Percentiles rank a stretch among this genome's conserved stretches.
phyloP scores from a whole-genome alignment of 805 yeast species.

The Starmera caribaea region DNA sequence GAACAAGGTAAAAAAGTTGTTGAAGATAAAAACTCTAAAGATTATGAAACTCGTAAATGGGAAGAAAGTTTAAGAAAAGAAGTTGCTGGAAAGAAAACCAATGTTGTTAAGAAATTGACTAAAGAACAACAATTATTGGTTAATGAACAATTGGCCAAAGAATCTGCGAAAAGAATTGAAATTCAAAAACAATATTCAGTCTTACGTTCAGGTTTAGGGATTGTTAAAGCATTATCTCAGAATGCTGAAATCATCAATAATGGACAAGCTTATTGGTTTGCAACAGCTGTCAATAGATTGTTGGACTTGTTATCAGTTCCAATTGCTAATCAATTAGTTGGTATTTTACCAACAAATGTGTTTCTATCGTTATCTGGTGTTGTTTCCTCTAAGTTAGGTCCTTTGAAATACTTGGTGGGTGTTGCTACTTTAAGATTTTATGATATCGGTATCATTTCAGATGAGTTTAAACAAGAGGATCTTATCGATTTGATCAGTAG shows the following conservation, averaged over 20 bases:
- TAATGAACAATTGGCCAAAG: slow-evolving; percentile 53
- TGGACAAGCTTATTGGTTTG: slow-evolving; percentile 64
- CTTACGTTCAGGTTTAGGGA: slow-evolving; percentile 38
- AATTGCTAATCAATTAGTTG: slow-evolving; percentile 27
- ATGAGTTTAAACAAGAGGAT: slow-evolving; percentile 39
- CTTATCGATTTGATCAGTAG: slow-evolving; percentile 47
- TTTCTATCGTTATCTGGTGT: slow-evolving; percentile 47
- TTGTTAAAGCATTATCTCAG: slow-evolving; percentile 44
- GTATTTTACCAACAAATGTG: slow-evolving; percentile 34
- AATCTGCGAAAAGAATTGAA: slow-evolving; percentile 41
- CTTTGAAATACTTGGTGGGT: slow-evolving; percentile 47
- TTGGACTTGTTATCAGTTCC: slow-evolving; percentile 33
- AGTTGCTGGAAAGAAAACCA: slow-evolving; percentile 41
- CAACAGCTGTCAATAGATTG: slow-evolving; percentile 45
- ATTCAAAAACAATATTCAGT: slow-evolving; percentile 29
- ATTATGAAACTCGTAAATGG: slow-evolving; percentile 83
- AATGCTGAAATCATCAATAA: slow-evolving; percentile 47
- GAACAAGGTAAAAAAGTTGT: slow-evolving; percentile 32
- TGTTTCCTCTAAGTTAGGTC: slow-evolving; percentile 42
- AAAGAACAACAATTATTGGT: slow-evolving; percentile 67
- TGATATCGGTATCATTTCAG: slow-evolving; percentile 34
- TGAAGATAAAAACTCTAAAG: slow-evolving; percentile 67
- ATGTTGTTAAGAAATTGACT: slow-evolving; percentile 42
- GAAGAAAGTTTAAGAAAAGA: slow-evolving; percentile 77
- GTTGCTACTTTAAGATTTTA: slow-evolving; percentile 57